phyloP scores from a whole-genome alignment of 1,284 basidiomycete genomes.

The Cutaneotrichosporon mucoides region DNA sequence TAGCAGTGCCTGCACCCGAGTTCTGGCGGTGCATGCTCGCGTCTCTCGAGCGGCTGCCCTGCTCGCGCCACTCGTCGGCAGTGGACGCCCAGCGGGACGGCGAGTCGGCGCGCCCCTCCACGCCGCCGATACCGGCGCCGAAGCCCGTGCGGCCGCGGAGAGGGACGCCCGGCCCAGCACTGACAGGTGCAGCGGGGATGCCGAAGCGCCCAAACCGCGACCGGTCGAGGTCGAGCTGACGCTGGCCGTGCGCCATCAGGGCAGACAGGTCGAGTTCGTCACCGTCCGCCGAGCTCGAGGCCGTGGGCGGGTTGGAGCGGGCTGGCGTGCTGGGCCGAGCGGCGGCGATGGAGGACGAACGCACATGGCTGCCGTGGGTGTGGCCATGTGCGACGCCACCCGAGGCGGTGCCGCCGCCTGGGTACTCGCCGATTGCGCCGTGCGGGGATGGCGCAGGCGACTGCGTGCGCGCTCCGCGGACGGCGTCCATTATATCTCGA shows the following conservation, averaged over 20 bases:
- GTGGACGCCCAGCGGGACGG: slow-evolving; percentile 9
- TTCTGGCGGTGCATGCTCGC: slow-evolving; percentile 18
- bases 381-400: too few species aligned
- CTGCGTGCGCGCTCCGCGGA: slow-evolving; percentile 9
- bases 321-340: slow-evolving; percentile 4
- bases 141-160: slow-evolving; percentile 5
- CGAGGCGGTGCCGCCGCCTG: slow-evolving; percentile 6
- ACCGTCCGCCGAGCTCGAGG: background rate
- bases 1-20: slow-evolving; percentile 11
- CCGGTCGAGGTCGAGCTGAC: slow-evolving; percentile 20
- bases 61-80: slow-evolving; percentile 15
- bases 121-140: background rate
- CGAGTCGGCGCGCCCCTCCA: slow-evolving; percentile 4
- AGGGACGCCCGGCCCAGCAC: background rate
- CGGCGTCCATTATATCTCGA: slow-evolving; percentile 15
- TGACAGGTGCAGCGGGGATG: slow-evolving; percentile 1
- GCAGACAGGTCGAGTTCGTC: slow-evolving; percentile 26
- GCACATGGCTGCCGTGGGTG: background rate
- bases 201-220: slow-evolving; percentile 16
- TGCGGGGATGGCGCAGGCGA: slow-evolving; percentile 20
- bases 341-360: slow-evolving; percentile 1
- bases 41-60: slow-evolving; percentile 9
- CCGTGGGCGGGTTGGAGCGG: slow-evolving; percentile 4
- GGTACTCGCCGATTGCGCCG: slow-evolving; percentile 23
- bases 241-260: slow-evolving; percentile 25